Percentiles rank a stretch among this genome's conserved stretches.
Conservation (phyloP, 2,329 filamentous ascomycete species). For the Colletotrichum karsti region DNA sequence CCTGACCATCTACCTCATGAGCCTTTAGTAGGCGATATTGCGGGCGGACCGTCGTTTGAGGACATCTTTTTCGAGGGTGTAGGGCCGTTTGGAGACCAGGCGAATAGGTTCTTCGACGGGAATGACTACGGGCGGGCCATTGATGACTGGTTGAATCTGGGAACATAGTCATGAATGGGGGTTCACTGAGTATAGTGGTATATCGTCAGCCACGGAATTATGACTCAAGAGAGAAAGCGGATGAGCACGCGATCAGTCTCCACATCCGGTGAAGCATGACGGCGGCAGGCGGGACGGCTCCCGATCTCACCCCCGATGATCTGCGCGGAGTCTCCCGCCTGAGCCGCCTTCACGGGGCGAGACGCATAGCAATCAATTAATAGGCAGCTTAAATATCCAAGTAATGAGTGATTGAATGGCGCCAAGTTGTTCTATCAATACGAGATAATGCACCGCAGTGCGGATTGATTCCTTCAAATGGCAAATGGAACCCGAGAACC, state of each 20-base stretch:
- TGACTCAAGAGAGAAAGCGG: neutral
- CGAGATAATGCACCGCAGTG: neutral
- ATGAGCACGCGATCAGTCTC: too few relatives aligned
- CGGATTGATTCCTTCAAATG: neutral
- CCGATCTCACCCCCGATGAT: too few relatives aligned
- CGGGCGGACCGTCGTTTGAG: constrained; percentile 21
- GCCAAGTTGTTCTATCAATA: neutral
- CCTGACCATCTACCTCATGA: neutral
- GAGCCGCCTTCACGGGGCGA: too few relatives aligned
- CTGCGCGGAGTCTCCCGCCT: too few relatives aligned
- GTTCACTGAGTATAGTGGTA: neutral
- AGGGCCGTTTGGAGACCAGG: constrained; percentile 31
- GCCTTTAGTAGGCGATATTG: neutral
- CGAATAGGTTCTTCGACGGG: constrained; percentile 41
- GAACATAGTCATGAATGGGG: neutral
- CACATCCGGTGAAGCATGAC: neutral
- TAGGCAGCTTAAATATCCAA: too few relatives aligned
- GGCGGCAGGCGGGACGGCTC: too few relatives aligned
- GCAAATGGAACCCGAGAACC: neutral
- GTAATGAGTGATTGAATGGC: too few relatives aligned
- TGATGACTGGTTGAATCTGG: constrained; percentile 41
- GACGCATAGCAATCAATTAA: too few relatives aligned
- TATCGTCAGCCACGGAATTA: too few relatives aligned
- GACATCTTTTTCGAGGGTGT: constrained; percentile 33
- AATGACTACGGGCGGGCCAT: constrained; percentile 45